Evolutionary conservation across 768 basidiomycete species (phyloP).

Genomic region (Amanita pseudoporphyria): DNA sequence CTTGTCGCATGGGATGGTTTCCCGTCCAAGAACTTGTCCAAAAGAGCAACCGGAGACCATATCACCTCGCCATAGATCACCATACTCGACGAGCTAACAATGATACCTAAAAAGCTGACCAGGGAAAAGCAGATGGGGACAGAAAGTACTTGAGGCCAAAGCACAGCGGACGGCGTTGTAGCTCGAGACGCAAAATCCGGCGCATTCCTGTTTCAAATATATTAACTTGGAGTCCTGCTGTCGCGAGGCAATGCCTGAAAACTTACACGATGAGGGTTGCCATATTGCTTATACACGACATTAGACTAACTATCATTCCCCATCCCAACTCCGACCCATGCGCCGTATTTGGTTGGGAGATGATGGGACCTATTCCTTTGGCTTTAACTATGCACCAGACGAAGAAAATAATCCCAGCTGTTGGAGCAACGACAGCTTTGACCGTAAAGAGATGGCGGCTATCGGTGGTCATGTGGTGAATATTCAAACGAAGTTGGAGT

Average conservation of each 20-base stretch:
- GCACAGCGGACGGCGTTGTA: constrained; percentile 43
- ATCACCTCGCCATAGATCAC: constrained; percentile 70
- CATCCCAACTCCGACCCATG: constrained; percentile 65
- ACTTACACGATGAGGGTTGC: constrained; percentile 60
- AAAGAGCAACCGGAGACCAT: constrained; percentile 71
- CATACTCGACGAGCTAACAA: constrained; percentile 69
- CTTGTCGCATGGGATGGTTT: constrained; percentile 53
- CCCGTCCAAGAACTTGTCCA: constrained; percentile 59
- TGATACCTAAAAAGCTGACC: constrained; percentile 72
- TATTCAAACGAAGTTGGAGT: background rate
- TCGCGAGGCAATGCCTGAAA: background rate
- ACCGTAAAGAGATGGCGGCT: constrained; percentile 73
- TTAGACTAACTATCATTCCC: constrained; percentile 64
- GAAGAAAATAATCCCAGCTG: constrained; percentile 63
- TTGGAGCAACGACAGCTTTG: constrained; percentile 66
- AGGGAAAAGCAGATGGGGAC: constrained; percentile 67
- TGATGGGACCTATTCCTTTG: constrained; percentile 66
- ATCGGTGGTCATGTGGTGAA: constrained; percentile 5
- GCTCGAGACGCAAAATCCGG: constrained; percentile 67
- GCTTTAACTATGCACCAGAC: constrained; percentile 74
- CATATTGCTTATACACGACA: constrained; percentile 76
- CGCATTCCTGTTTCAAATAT: constrained; percentile 38
- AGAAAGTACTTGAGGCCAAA: constrained; percentile 58
- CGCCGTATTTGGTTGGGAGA: constrained; percentile 53
- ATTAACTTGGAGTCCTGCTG: background rate